Base-by-base conservation (phyloP, 73 alveolate species). In the Uronychia setigera region DNA sequence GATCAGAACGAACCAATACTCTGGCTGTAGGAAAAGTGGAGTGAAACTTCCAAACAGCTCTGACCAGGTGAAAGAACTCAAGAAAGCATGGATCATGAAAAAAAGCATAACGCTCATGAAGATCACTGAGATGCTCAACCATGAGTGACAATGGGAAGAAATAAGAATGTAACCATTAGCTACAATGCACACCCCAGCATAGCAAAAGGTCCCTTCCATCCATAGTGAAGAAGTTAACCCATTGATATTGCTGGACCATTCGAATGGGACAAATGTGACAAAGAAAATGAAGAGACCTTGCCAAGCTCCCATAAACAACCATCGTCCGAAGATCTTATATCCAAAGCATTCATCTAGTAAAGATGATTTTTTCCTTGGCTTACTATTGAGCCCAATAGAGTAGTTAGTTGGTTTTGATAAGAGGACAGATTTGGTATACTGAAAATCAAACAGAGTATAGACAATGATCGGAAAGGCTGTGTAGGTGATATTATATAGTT, bases 371-470 rank as follows among this genome's bases (percentile, higher is more conserved):
- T 5, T 11, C n/a, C n/a, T 19, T 5, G 67, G 5, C 67, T 46
- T 46, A 46, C 84, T 85, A 29, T 88, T 90, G 27, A 88, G 85
- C 34, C 97, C 98, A 60, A 90, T 91, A 32, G 91, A 80, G 81
- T 91, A 92, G 81, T 79, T 83, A 46, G 88, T 87, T 33, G 95
- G 92, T 78, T 85, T 81, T 32, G 76, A 76, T 88, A 94, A 60
- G 35, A 94, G 83, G 74, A 58, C 79, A 31, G 77, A 86, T 79
- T 86, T 86, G 60, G 90, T 74, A 29, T 80, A 80, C 91, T 97
- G 98, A 35, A 79, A 77, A 89, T 97, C 99, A 80, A 94, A 92
- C 31, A 97, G 83, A 11, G 99, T 99, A 88, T 83, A 97, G 86
- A 95, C 83, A 31, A 95, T 83, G 30, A 95, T 92, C 0, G 99